phyloP scores from a whole-genome alignment of 2,329 filamentous ascomycete species.

The Fusarium sp. region DNA sequence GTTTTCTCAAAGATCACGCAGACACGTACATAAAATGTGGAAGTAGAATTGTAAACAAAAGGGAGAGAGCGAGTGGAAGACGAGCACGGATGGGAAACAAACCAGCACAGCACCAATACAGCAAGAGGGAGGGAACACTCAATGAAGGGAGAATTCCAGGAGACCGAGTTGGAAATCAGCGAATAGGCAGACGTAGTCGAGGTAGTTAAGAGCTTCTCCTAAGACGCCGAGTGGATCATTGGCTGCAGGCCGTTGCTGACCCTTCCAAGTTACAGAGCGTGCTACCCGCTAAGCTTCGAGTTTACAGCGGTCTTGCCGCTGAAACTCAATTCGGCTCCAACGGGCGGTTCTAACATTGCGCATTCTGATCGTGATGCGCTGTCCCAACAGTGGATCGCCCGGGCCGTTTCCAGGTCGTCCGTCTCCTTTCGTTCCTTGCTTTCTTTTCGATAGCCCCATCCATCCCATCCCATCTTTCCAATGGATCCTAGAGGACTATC shows the following conservation, averaged over 20 bases:
- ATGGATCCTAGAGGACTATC: slow-evolving; percentile 31
- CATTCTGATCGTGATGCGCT: slow-evolving; percentile 36
- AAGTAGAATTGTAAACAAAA: slow-evolving; percentile 18
- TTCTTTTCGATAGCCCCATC: slow-evolving; percentile 28
- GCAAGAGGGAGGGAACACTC: slow-evolving; percentile 39
- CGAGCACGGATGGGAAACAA: slow-evolving; percentile 17
- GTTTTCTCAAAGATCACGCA: slow-evolving; percentile 3
- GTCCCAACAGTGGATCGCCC: slow-evolving; percentile 35
- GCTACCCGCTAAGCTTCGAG: slow-evolving; percentile 23
- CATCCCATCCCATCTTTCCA: slow-evolving; percentile 25
- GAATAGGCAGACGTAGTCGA: slow-evolving; percentile 18
- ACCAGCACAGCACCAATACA: slow-evolving; percentile 1
- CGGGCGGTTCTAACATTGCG: slow-evolving; percentile 3
- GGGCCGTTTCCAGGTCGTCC: slow-evolving; percentile 38
- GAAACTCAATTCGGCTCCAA: slow-evolving; percentile 31
- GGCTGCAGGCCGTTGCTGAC: background rate
- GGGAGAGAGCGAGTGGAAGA: slow-evolving; percentile 21
- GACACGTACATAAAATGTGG: slow-evolving; percentile 33
- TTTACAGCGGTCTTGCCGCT: slow-evolving; percentile 24
- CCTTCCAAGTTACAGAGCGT: slow-evolving; percentile 18
- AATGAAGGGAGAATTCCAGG: slow-evolving; percentile 21
- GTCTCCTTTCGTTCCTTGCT: slow-evolving; percentile 43
- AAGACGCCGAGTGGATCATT: background rate
- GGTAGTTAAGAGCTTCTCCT: slow-evolving; percentile 10
- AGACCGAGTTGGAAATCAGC: slow-evolving; percentile 5